Base-by-base conservation (phyloP, 2,329 filamentous ascomycete genomes). In the Exophiala viscosa region DNA sequence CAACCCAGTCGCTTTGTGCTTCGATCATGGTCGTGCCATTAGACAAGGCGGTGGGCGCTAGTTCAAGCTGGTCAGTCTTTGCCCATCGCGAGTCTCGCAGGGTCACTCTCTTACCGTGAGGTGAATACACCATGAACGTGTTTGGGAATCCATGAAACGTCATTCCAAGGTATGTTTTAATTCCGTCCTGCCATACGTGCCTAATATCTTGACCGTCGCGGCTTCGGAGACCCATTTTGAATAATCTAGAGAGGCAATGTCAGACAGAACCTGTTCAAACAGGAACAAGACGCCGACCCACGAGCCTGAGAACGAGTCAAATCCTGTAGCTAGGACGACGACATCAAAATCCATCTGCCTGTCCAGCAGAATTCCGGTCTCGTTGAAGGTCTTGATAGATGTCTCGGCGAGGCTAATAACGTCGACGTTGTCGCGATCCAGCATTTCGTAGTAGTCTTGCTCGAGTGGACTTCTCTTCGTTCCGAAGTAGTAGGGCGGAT, bases 401-500 rank as follows among this genome's bases (percentile, higher is more conserved):
- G 69, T 69, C 2, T 67, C 62, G 5, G 71, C 73, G 7, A 77
- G 53, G 44, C 73, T 66, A 0, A 80, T 66, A 1, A 81, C 57
- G 11, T 74, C 62, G 1, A 81, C 74, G 45, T 78, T 74, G 0
- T 68, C 61, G 31, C 66, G 63, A 58, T 79, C 72, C 50, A 76
- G 70, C 7, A 70, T 66, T 53, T 81, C 78, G 57, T 74, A 81
- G 58, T 77, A 80, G 50, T 73, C 67, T 40, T 75, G 66, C 61
- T 81, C 79, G 0, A 79, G 67, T 1, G 65, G 70, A 3, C 66
- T 66, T 0, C 79, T 70, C 67, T 81, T 84, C 34, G 73, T 69
- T 8, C 77, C 81, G 58, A 82, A 81, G 13, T 70, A 75, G 58
- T 82, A 76, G 0, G 75, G 78, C 66, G 73, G 75, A 39, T 77